Base-by-base conservation (phyloP, 1,284 basidiomycete genomes). In the Cryptococcus wingfieldii region DNA sequence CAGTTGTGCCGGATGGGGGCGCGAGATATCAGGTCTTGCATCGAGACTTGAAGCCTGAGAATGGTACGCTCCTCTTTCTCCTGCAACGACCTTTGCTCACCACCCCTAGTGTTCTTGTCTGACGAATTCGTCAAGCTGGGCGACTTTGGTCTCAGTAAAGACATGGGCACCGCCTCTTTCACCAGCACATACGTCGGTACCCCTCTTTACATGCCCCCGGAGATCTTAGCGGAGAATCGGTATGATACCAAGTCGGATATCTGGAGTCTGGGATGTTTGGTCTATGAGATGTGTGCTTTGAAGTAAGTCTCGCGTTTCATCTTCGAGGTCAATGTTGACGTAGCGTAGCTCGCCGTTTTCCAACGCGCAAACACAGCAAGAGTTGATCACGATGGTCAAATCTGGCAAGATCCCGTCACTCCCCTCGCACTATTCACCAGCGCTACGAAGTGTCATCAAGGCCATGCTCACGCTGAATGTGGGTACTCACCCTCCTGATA, bases 141-240 rank as follows among this genome's bases (percentile, higher is more conserved):
- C 31, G 95, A 98, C 76, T 98, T 98, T 78, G 95, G 95, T 0
- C 79, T 98, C 18, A 91, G 89, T 38, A 97, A 98, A 72, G 90
- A 92, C 34, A 86, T 98, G 63, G 81, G 86, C 0, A 87, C 88
- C 59, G 85, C 89, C 0, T 86, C 83, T 56, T 95, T 98, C 67
- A 93, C 95, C 7, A 90, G 86, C 65, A 98, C 95, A 28, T 98
- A 97, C 62, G 95, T 98, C 61, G 94, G 95, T 89, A 98, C 94
- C 9, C 95, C 95, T 2, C 94, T 97, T 69, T 98, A 98, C 78
- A 98, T 98, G 94, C 94, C 91, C 1, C 94, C 95, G 0, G 94
- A 98, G 76, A 82, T 98, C 23, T 91, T 97, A 81, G 90, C 91
- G 75, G 93, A 96, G 69, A 92, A 90, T 71, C 85, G 89, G 6